A percentile compares a stretch with the other conserved stretches of the same genome.
These are phyloP conservation scores for Cercospora sp. DNA, from an alignment of 2,329 filamentous ascomycete genomes.

Conservation along the genomic window DNA sequence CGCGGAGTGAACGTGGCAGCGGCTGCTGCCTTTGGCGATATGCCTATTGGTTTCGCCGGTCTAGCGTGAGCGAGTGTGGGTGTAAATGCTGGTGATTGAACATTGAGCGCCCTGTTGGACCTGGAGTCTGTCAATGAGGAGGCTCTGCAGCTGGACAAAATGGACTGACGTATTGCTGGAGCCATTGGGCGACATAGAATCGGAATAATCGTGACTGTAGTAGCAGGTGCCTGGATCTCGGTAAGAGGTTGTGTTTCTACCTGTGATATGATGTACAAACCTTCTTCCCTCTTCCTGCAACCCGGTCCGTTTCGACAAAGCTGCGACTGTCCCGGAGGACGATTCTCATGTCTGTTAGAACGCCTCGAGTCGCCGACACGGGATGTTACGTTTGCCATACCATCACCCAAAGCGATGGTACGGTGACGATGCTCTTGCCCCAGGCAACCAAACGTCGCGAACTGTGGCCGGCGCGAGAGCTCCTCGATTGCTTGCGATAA, in stretches of 20 bases:
- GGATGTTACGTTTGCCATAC: conserved; percentile 36
- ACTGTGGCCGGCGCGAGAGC: background rate
- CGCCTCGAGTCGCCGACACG: conserved; percentile 36
- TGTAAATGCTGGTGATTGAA: conserved; percentile 88
- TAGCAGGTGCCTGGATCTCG: conserved; percentile 35
- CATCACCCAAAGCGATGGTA: conserved; percentile 27
- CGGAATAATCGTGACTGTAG: conserved; percentile 38
- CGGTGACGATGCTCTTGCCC: background rate
- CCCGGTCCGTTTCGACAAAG: conserved; percentile 39
- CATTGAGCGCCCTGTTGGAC: conserved; percentile 76
- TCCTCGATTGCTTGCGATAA: background rate
- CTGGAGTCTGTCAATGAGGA: conserved; percentile 20
- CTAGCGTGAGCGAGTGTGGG: conserved; percentile 51
- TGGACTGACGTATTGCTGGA: conserved; percentile 29
- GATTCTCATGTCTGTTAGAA: conserved; percentile 34
- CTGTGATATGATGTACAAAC: conserved; percentile 15
- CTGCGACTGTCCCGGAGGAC: conserved; percentile 31
- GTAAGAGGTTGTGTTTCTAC: conserved; percentile 13
- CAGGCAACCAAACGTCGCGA: background rate
- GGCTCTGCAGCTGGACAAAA: background rate
- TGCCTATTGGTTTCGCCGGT: conserved; percentile 67
- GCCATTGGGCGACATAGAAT: conserved; percentile 33
- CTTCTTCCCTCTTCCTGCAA: conserved; percentile 39
- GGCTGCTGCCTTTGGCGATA: conserved; percentile 86
- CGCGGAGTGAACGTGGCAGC: conserved; percentile 83